Conservation (phyloP, 2,329 filamentous ascomycete species). For the Stachybotrys echinatus region DNA sequence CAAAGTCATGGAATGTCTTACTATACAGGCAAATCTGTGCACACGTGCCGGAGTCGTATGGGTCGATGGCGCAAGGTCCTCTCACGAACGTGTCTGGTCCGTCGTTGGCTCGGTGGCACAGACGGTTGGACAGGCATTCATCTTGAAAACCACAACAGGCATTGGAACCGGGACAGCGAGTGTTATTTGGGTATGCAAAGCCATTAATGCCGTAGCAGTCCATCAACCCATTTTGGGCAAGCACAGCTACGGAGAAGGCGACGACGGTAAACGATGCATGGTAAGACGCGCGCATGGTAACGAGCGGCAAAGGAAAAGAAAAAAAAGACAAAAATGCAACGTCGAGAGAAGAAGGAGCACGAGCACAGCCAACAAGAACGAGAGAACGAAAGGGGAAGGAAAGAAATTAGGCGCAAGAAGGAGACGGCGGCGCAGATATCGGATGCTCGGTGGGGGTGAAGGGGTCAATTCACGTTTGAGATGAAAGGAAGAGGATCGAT, state of each 20-base stretch:
- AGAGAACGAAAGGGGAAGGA: too few relatives aligned
- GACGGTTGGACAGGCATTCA: conserved; percentile 9
- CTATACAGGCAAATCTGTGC: conserved; percentile 5
- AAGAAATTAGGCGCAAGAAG: too few relatives aligned
- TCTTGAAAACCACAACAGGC: conserved; percentile 9
- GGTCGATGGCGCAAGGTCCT: conserved; percentile 10
- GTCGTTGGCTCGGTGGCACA: conserved; percentile 9
- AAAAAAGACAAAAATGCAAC: too few relatives aligned
- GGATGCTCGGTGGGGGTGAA: too few relatives aligned
- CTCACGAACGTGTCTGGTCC: conserved; percentile 8
- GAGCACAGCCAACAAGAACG: too few relatives aligned
- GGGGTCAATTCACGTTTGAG: too few relatives aligned
- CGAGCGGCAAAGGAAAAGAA: too few relatives aligned
- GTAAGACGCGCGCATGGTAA: not conserved
- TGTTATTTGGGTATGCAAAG: conserved; percentile 1
- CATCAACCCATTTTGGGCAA: not conserved
- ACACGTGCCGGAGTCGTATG: conserved; percentile 3
- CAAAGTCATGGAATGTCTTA: conserved; percentile 2
- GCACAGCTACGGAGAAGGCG: not conserved
- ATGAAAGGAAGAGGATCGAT: too few relatives aligned
- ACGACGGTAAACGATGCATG: not conserved
- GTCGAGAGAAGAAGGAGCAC: too few relatives aligned
- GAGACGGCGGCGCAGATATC: too few relatives aligned
- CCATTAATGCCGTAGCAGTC: conserved; percentile 2
- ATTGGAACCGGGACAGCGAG: conserved; percentile 1